phyloP scores from a whole-genome alignment of 768 basidiomycete species.

The Cystobasidium tubakii region DNA sequence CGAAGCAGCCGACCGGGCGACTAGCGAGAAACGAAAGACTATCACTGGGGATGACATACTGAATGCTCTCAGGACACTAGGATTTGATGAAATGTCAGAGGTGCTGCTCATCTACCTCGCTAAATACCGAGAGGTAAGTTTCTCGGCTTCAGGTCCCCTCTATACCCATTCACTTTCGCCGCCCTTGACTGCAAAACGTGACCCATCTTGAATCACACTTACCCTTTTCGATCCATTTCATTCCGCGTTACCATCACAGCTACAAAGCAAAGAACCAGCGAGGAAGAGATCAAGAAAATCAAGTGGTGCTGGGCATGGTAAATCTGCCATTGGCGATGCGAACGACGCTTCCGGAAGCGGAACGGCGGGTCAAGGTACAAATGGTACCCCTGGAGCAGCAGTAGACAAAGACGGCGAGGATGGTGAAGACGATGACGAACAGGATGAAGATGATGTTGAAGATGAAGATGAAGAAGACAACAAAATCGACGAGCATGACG shows the following conservation, averaged over 20 bases:
- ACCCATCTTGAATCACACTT: neutral
- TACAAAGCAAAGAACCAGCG: slow-evolving; percentile 30
- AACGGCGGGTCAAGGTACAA: neutral
- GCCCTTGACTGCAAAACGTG: slow-evolving; percentile 7
- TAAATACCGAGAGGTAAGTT: slow-evolving; percentile 52
- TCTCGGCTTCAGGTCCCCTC: too few relatives aligned
- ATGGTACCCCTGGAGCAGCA: neutral
- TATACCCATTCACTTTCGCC: neutral
- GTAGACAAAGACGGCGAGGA: neutral
- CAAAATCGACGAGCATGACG: neutral
- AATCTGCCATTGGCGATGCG: neutral
- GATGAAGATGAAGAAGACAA: neutral
- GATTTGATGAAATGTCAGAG: slow-evolving; percentile 88
- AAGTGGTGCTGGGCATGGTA: slow-evolving; percentile 3
- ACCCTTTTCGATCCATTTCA: neutral
- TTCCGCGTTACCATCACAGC: neutral
- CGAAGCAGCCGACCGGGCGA: slow-evolving; percentile 90
- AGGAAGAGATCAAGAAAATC: slow-evolving; percentile 26
- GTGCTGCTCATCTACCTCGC: slow-evolving; percentile 86
- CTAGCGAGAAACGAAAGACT: slow-evolving; percentile 92
- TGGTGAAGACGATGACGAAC: slow-evolving; percentile 15
- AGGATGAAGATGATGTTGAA: slow-evolving; percentile 7
- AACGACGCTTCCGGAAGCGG: neutral
- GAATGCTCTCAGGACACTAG: slow-evolving; percentile 84
- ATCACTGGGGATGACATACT: slow-evolving; percentile 96